These are phyloP conservation scores for Castanospermum australe DNA, from an alignment of 306 rosid species.

Conservation along the genomic window DNA sequence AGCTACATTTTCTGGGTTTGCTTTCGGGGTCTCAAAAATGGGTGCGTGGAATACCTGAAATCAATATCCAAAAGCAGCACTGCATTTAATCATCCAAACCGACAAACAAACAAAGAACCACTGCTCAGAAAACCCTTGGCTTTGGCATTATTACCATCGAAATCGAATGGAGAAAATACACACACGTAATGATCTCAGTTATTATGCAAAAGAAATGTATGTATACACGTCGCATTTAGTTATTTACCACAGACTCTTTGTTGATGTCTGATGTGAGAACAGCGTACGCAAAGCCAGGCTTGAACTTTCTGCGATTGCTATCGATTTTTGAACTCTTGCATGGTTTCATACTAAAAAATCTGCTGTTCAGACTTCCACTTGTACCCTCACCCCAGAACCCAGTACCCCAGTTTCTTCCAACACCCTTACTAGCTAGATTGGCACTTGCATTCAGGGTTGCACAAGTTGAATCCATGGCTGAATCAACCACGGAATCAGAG, in stretches of 20 bases:
- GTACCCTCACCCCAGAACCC: slow-evolving; percentile 65
- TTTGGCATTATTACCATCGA: background rate
- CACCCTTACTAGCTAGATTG: background rate
- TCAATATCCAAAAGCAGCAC: background rate
- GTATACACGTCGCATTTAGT: background rate
- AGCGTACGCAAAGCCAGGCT: slow-evolving; percentile 47
- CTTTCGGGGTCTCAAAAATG: slow-evolving; percentile 39
- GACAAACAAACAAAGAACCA: background rate
- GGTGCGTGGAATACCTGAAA: slow-evolving; percentile 45
- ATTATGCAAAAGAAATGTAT: background rate
- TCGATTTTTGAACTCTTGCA: slow-evolving; percentile 30
- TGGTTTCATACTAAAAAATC: slow-evolving; percentile 25
- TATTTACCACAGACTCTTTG: slow-evolving; percentile 44
- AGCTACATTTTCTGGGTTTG: slow-evolving; percentile 77
- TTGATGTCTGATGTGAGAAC: slow-evolving; percentile 54
- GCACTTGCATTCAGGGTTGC: slow-evolving; percentile 44
- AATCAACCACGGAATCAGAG: slow-evolving; percentile 9
- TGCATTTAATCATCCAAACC: background rate
- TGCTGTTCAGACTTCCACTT: slow-evolving; percentile 34
- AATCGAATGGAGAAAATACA: background rate
- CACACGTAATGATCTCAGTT: background rate
- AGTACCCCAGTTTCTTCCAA: slow-evolving; percentile 25
- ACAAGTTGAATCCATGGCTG: slow-evolving; percentile 60
- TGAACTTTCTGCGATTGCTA: slow-evolving; percentile 20
- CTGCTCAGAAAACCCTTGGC: background rate